Evolutionary conservation across 495 filamentous ascomycete genomes (phyloP), one percentile per base, ranked within the genome.

Genomic region (Clohesyomyces aquaticus): DNA sequence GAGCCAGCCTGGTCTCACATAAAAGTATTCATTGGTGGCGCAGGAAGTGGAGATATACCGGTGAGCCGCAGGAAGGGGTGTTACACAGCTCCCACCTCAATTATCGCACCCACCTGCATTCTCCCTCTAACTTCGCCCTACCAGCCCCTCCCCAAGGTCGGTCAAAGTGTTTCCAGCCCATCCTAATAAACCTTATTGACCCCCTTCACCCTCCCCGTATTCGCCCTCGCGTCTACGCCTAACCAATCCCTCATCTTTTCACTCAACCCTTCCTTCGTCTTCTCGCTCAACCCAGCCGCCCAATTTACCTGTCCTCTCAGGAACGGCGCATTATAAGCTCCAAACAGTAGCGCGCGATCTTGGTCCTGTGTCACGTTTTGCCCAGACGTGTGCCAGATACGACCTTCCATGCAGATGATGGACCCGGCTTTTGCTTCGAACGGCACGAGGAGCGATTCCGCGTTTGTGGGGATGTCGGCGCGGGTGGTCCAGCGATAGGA

Each of bases 401-500:
- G 23, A 1, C 58, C 58, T 19, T 61, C 58, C 58, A 61, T 61
- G 28, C 43, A 47, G 51, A 61, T 29, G n/a, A 61, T 61, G 8
- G 58, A 61, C 3, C 58, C 58, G 12, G 58, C 58, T 42, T 61
- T 61, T 19, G 58, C 58, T 61, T 61, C 46, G 41, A 61, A 61
- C 19, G 58, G 58, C 46, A 28, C 16, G 29, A 61, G 47, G 46
- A 61, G 25, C 3, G 35, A 26, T 18, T 61, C 58, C 8, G 58
- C 58, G 28, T 61, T 18, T 4, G 53, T 26, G 23, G 58, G 58
- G 11, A 61, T 26, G 19, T 61, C 58, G 21, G 3, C 1, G n/a
- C 23, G 25, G 10, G 45, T 61, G 3, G 28, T 38, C 58, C 58
- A 61, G 41, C 53, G 52, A 21, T 61, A 47, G 18, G 45, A 51